Evolutionary conservation across 176 grass and related monocot species (phyloP).

Genomic region (Lolium perenne): DNA sequence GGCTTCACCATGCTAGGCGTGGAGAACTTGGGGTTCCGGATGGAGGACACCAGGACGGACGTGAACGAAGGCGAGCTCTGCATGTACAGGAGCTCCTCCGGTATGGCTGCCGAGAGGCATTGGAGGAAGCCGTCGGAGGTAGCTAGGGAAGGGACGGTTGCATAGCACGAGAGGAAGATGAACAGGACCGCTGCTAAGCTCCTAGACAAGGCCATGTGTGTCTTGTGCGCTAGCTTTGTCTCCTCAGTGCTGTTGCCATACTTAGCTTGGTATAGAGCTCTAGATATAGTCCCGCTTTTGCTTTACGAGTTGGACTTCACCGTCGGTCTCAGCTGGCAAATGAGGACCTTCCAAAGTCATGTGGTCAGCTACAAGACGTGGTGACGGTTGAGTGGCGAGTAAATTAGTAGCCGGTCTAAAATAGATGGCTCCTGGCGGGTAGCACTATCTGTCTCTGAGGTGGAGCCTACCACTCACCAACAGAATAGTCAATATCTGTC

Average conservation of each 20-base stretch:
- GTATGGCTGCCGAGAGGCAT: slow-evolving; percentile 49
- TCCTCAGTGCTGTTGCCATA: background rate
- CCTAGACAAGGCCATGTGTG: background rate
- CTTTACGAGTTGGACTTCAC: background rate
- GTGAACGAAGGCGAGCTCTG: slow-evolving; percentile 49
- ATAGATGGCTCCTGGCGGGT: slow-evolving; percentile 1
- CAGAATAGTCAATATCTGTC: background rate
- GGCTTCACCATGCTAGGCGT: slow-evolving; percentile 37
- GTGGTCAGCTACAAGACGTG: background rate
- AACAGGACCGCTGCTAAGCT: background rate
- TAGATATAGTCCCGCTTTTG: background rate
- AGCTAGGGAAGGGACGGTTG: slow-evolving; percentile 27
- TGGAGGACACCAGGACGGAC: slow-evolving; percentile 52
- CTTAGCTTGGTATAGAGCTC: background rate
- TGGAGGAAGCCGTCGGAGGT: slow-evolving; percentile 44
- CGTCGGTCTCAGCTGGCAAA: background rate
- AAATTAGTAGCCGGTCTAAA: background rate
- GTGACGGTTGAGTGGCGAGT: too few relatives aligned
- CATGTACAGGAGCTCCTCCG: slow-evolving; percentile 43
- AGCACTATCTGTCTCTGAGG: background rate
- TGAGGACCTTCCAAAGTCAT: background rate
- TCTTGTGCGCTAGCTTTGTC: background rate
- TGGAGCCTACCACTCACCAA: background rate
- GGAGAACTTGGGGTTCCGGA: slow-evolving; percentile 65
- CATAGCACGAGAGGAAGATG: background rate